Evolutionary conservation across 257 asterid genomes (phyloP), one percentile per base, ranked within the genome.

Genomic region (Phtheirospermum japonicum): DNA sequence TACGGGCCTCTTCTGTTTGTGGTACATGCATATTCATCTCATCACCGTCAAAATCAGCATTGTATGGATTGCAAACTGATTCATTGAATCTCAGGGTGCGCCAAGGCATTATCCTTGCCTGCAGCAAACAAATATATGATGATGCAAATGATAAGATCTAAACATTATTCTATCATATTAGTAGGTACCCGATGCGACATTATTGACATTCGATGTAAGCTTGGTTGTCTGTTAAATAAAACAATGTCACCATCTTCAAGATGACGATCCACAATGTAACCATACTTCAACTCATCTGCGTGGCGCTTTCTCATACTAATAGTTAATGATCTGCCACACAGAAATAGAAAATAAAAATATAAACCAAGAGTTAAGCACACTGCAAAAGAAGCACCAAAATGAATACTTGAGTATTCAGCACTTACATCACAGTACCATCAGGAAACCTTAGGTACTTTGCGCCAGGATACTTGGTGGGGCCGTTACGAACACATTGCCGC

Each of bases 81-180:
- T 92, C 99, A 65, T 92, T 92, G 72, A 92, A 92, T 72, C 97
- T 77, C 79, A 92, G 76, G 65, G 99, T 92, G 66, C 99, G 95
- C 97, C 99, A 92, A 19, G 99, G 99, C 99, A 92, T 92, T 81
- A 92, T 86, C 87, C 91, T 86, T 71, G 99, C 99, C 99, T 92
- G 65, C 60, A 79, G 57, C 70, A 46, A 54, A 61, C 61, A 76
- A 40, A 71, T 32, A 63, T 18, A 46, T 8, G 42, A 59, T 57
- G 57, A 73, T 71, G 53, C 43, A 58, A 63, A 60, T 57, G 30
- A 57, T 49, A 61, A 30, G 42, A 64, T 53, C 60, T 30, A 23
- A 53, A 18, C 6, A 34, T 14, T 37, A 49, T 48, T 59, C 23
- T 26, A 51, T 54, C 46, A 13, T 18, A 57, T 36, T 14, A 45